Conservation (phyloP, 2,329 filamentous ascomycete genomes). For the Aspergillus ochraceus region DNA sequence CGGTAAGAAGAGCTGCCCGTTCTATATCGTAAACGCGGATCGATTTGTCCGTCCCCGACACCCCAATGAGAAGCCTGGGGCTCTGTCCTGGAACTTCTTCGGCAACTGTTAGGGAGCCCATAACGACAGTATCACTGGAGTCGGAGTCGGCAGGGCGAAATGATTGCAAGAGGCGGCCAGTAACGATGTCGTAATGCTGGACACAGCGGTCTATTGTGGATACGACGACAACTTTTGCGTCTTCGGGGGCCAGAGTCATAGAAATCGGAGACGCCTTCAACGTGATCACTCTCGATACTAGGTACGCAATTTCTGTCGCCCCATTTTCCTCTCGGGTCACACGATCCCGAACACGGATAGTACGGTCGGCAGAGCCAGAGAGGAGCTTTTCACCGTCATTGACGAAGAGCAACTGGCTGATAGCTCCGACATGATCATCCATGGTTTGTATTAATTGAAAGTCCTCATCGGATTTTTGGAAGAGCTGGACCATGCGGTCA, state of each 20-base stretch:
- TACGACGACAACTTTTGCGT: slow-evolving; percentile 55
- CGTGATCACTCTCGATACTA: slow-evolving; percentile 74
- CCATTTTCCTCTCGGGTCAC: slow-evolving; percentile 62
- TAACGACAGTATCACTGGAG: slow-evolving; percentile 74
- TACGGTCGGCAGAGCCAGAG: slow-evolving; percentile 86
- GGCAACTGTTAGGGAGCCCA: slow-evolving; percentile 71
- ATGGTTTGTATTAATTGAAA: slow-evolving; percentile 87
- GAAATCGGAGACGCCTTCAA: slow-evolving; percentile 85
- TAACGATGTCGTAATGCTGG: slow-evolving; percentile 61
- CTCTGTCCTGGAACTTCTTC: slow-evolving; percentile 55
- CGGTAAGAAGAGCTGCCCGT: slow-evolving; percentile 73
- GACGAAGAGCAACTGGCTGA: slow-evolving; percentile 74
- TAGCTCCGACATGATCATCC: slow-evolving; percentile 84
- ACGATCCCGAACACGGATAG: slow-evolving; percentile 77
- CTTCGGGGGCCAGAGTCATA: slow-evolving; percentile 69
- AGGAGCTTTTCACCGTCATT: slow-evolving; percentile 70
- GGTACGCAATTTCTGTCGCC: slow-evolving; percentile 67
- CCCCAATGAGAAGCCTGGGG: slow-evolving; percentile 72
- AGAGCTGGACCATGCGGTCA: slow-evolving; percentile 93
- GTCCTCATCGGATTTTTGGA: slow-evolving; percentile 58
- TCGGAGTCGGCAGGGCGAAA: slow-evolving; percentile 85
- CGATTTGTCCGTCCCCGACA: slow-evolving; percentile 94
- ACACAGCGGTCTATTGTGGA: slow-evolving; percentile 65
- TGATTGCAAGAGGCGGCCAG: slow-evolving; percentile 66
- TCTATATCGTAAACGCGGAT: slow-evolving; percentile 83